Conservation (phyloP, 192 early-diverging fungal genomes). For the Mortierella alpina region DNA sequence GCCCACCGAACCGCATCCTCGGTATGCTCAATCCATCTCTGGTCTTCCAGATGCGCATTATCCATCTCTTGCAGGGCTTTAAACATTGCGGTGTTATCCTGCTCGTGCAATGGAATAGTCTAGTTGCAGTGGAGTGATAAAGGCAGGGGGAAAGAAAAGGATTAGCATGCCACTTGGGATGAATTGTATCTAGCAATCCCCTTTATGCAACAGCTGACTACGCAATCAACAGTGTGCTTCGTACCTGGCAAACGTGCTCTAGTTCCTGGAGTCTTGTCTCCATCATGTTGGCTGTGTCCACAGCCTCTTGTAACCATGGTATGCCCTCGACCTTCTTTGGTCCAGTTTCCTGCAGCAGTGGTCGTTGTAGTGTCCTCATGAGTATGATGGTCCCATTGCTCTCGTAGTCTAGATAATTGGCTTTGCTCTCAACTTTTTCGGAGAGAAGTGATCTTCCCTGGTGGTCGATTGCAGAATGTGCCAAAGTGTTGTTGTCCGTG, state of each 20-base stretch:
- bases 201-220: background rate
- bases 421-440: too few species aligned
- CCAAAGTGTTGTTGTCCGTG: too few species aligned
- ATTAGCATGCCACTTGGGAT: background rate
- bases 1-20: constrained; percentile 21
- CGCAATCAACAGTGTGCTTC: background rate
- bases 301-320: constrained; percentile 35
- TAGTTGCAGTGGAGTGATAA: background rate
- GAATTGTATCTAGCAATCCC: constrained; percentile 14
- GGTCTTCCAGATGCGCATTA: constrained; percentile 9
- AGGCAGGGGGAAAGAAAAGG: background rate
- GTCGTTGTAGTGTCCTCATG: too few species aligned
- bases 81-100: constrained; percentile 21
- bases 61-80: constrained; percentile 32
- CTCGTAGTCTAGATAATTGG: too few species aligned
- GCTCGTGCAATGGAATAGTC: constrained; percentile 37
- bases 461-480: too few species aligned
- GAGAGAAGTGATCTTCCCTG: too few species aligned
- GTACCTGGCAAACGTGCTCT: constrained; percentile 25
- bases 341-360: background rate
- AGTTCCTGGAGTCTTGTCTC: constrained; percentile 31
- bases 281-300: constrained; percentile 17
- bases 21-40: constrained; percentile 16
- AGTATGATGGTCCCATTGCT: too few species aligned
- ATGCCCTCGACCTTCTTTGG: constrained; percentile 2